Base-by-base conservation (phyloP, 768 basidiomycete genomes). In the Hemileccinum rubropunctum region DNA sequence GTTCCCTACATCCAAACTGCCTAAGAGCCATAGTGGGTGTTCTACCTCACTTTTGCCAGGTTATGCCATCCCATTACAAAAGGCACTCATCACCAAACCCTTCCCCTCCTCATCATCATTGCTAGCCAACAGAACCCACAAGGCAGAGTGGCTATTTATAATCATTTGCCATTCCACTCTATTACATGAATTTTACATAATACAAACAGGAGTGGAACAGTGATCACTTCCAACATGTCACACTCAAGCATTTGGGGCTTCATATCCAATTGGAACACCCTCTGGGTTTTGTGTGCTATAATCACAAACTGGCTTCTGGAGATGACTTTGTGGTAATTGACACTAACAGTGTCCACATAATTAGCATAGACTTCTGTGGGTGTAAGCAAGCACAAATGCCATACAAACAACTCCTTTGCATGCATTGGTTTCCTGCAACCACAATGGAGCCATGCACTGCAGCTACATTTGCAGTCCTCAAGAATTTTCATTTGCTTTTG, bases 351-450 rank as follows among this genome's bases (percentile, higher is more conserved):
- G 36, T 48, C n/a, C n/a, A n/a, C 41, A 48, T 10, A 17, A 23
- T 52, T 0, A 18, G 3, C 21, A 3, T 52, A 1, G 45, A 52
- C 4, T 52, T 52, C 13, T 52, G 41, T 11, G 15, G 46, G 3
- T 47, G 51, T 6, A 26, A 48, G n/a, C 21, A 23, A 6, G 40
- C 40, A 14, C 51, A 41, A 7, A 38, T 3, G 0, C 27, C 20
- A 4, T 52, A 52, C 40, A 47, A 47, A 1, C 41, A 52, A 14
- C 45, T 52, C 1, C 40, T 52, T 7, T 13, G 17, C 10, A 20
- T 17, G 8, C 5, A 4, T 1, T 47, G 45, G 45, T 52, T 47
- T 37, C 51, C 45, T 13, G 34, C 21, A 6, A 48, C 39, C 1
- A 52, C 40, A 0, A 4, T 13, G 0, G 34, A 37, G 0, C 51